Conservation (phyloP, 2,329 filamentous ascomycete genomes). For the Phialophora expanda region DNA sequence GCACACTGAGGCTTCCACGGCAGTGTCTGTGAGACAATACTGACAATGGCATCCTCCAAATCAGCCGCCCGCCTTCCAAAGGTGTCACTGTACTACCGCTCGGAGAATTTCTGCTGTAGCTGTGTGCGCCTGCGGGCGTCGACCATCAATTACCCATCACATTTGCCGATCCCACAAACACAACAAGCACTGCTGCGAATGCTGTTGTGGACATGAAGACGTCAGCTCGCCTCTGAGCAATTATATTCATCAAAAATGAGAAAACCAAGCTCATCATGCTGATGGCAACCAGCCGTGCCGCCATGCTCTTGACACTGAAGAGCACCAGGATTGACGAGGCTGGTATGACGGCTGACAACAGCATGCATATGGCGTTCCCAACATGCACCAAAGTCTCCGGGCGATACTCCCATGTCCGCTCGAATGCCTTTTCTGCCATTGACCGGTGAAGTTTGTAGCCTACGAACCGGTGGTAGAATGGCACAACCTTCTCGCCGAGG, state of each 20-base stretch:
- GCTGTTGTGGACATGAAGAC: slow-evolving; percentile 38
- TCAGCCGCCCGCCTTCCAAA: not conserved
- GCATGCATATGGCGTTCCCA: slow-evolving; percentile 35
- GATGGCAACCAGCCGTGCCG: slow-evolving; percentile 31
- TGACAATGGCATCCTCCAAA: slow-evolving; percentile 1
- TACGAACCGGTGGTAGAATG: slow-evolving; percentile 34
- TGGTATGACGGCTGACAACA: slow-evolving; percentile 36
- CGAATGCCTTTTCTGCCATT: slow-evolving; percentile 33
- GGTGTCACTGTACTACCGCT: slow-evolving; percentile 26
- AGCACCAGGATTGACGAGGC: slow-evolving; percentile 35
- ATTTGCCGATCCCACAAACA: slow-evolving; percentile 36
- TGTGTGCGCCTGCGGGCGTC: slow-evolving; percentile 11
- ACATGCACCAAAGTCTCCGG: slow-evolving; percentile 33
- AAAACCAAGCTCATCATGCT: slow-evolving; percentile 37
- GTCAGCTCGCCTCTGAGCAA: slow-evolving; percentile 36
- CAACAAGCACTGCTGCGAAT: slow-evolving; percentile 37
- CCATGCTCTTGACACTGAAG: slow-evolving; percentile 34
- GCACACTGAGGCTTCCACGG: slow-evolving; percentile 5
- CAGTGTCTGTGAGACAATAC: slow-evolving; percentile 13
- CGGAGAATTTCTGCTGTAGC: slow-evolving; percentile 29
- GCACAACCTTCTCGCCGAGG: slow-evolving; percentile 31
- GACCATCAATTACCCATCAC: slow-evolving; percentile 26
- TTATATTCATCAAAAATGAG: slow-evolving; percentile 36
- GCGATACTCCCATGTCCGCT: slow-evolving; percentile 32
- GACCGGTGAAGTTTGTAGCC: slow-evolving; percentile 35